phyloP scores from a whole-genome alignment of 176 grass and related monocot genomes.

The Zoysia pacifica region DNA sequence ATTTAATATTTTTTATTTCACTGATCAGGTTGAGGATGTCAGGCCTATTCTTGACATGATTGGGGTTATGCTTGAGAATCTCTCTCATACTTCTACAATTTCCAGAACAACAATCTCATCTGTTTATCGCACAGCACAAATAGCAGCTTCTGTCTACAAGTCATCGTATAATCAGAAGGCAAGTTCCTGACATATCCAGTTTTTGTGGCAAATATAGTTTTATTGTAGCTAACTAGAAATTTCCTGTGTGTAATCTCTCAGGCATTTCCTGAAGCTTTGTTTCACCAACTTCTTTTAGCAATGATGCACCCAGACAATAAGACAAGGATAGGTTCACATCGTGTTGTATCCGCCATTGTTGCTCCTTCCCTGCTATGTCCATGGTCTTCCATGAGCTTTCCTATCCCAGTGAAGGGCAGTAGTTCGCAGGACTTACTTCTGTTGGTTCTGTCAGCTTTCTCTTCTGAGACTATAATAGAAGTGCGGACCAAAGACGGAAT shows the following conservation, averaged over 20 bases:
- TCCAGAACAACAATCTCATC: constrained; percentile 82
- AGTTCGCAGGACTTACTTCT: constrained; percentile 51
- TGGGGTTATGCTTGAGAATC: constrained; percentile 82
- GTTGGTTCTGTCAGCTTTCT: constrained; percentile 76
- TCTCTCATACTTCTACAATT: constrained; percentile 58
- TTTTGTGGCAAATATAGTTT: constrained; percentile 32
- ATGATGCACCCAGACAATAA: constrained; percentile 89
- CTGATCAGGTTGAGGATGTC: constrained; percentile 85
- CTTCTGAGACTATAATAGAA: constrained; percentile 49
- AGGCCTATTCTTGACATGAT: constrained; percentile 93
- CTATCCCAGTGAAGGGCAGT: constrained; percentile 60
- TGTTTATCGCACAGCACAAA: constrained; percentile 76
- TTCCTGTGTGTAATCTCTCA: constrained; percentile 48
- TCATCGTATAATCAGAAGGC: constrained; percentile 83
- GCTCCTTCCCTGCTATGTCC: constrained; percentile 59
- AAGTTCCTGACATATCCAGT: constrained; percentile 33
- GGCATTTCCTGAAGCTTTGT: constrained; percentile 94
- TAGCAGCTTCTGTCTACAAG: constrained; percentile 77
- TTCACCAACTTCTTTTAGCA: constrained; percentile 87
- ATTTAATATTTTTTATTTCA: constrained; percentile 34
- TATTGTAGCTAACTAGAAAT: constrained; percentile 21
- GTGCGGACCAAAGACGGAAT: constrained; percentile 23
- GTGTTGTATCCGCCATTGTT: constrained; percentile 73
- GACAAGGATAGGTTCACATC: constrained; percentile 89
- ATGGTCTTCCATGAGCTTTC: constrained; percentile 70